Evolutionary conservation across 345 rosid species (phyloP).

Genomic region (Lumnitzera littorea): DNA sequence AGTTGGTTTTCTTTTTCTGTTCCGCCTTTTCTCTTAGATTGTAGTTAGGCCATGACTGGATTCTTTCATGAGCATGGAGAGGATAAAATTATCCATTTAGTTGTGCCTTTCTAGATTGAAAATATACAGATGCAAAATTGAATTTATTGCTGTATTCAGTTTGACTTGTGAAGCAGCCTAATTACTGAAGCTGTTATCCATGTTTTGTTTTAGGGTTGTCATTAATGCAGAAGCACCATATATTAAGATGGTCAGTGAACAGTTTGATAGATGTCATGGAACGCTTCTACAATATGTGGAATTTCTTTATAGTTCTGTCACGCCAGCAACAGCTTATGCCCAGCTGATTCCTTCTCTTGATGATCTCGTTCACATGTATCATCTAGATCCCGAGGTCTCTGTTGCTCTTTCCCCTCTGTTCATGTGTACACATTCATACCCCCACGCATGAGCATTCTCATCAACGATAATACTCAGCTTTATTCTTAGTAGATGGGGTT

Average conservation of each 20-base stretch:
- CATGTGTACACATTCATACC: background rate
- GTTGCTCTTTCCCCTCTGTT: slow-evolving; percentile 16
- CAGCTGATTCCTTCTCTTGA: slow-evolving; percentile 77
- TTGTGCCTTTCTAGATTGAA: no score
- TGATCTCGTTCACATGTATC: slow-evolving; percentile 82
- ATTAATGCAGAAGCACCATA: slow-evolving; percentile 91
- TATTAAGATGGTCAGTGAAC: slow-evolving; percentile 98
- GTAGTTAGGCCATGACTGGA: no score
- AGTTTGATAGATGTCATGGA: slow-evolving; percentile 98
- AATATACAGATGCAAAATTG: no score
- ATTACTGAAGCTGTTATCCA: background rate
- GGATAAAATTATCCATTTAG: no score
- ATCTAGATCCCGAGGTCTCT: slow-evolving; percentile 94
- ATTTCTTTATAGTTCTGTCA: slow-evolving; percentile 77
- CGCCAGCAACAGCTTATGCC: slow-evolving; percentile 71
- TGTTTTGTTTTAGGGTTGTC: slow-evolving; percentile 54
- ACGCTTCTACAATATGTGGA: slow-evolving; percentile 98
- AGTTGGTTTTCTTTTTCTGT: no score
- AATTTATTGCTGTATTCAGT: no score
- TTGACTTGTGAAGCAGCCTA: no score
- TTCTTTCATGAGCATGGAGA: no score
- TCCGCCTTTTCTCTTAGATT: no score
- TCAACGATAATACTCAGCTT: no score
- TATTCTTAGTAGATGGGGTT: background rate
- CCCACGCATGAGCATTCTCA: background rate